Base-by-base conservation (phyloP, 1,284 basidiomycete species). In the Ceratobasidium sp. region DNA sequence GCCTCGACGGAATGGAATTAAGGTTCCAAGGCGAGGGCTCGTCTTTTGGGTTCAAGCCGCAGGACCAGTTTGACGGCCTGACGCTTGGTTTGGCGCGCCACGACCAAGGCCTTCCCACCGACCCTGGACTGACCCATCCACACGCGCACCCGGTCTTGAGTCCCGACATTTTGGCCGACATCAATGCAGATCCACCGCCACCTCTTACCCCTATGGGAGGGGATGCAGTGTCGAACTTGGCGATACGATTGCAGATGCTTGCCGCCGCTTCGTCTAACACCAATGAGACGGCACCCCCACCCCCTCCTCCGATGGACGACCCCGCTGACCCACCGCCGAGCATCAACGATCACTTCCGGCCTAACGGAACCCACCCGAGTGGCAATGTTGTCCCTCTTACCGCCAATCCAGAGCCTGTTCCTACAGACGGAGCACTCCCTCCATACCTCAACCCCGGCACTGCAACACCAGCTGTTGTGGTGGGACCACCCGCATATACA, bases 251-350 rank as follows among this genome's bases (percentile, higher is more conserved):
- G 56, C 80, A 92, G 62, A 87, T 87, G 22, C 82, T 90, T 50
- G 89, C 53, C 17, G 73, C 59, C 89, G 76, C 87, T 85, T 75
- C 84, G 29, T 53, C 33, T 29, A 56, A 63, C 19, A 48, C 67
- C 51, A 66, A 72, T 27, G 77, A 76, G 17, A 79, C 80, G 1
- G 82, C 81, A 0, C 92, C 91, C 0, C 93, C 92, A 0, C 92
- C 92, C 0, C 91, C 92, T 0, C 92, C 91, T 48, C 87, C 90
- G n/a, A 87, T 94, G 84, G 93, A 94, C 79, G 93, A 95, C 82
- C 93, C 93, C 27, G 91, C 91, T 1, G 91, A 93, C 81, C 91
- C 91, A 33, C 94, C 93, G 2, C 93, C 92, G 17, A 91, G 89
- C 2, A 93, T 95, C 80, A 91, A 94, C 81, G 90, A 77, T 1